These are phyloP conservation scores for Nemania diffusa DNA, from an alignment of 2,329 filamentous ascomycete genomes.

Conservation along the genomic window DNA sequence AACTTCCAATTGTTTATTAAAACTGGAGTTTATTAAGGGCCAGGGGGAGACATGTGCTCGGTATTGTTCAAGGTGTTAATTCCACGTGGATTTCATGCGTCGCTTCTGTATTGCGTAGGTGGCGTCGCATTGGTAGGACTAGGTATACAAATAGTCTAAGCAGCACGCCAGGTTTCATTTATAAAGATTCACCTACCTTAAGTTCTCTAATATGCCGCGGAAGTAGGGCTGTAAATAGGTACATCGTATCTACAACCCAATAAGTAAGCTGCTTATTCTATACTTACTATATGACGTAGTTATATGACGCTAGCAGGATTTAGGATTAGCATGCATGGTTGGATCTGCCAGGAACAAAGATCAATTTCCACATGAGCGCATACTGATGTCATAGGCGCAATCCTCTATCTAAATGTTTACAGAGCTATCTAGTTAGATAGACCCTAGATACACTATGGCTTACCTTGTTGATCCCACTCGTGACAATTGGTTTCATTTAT, in stretches of 20 bases:
- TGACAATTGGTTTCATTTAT: not conserved
- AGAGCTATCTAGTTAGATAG: not conserved
- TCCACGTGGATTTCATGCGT: not conserved
- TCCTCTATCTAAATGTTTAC: slow-evolving; percentile 10
- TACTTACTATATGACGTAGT: not conserved
- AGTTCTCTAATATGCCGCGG: not conserved
- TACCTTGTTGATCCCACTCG: not conserved
- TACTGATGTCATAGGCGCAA: slow-evolving; percentile 18
- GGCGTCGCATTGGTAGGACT: not conserved
- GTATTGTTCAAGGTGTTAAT: not conserved
- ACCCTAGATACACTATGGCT: not conserved
- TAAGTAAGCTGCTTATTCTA: not conserved
- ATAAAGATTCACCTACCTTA: no score
- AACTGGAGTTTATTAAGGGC: not conserved
- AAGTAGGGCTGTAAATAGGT: not conserved
- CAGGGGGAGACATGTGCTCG: not conserved
- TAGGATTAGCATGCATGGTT: slow-evolving; percentile 1
- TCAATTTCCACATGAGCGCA: slow-evolving; percentile 1
- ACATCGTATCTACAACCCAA: not conserved
- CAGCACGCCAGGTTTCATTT: no score
- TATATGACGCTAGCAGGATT: slow-evolving; percentile 3
- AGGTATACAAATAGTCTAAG: no score
- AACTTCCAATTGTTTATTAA: not conserved
- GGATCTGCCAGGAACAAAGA: slow-evolving; percentile 24
- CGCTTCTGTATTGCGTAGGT: slow-evolving; percentile 9